These are phyloP conservation scores for Zizania latifolia DNA, from an alignment of 176 grass and related monocot species.

Conservation along the genomic window DNA sequence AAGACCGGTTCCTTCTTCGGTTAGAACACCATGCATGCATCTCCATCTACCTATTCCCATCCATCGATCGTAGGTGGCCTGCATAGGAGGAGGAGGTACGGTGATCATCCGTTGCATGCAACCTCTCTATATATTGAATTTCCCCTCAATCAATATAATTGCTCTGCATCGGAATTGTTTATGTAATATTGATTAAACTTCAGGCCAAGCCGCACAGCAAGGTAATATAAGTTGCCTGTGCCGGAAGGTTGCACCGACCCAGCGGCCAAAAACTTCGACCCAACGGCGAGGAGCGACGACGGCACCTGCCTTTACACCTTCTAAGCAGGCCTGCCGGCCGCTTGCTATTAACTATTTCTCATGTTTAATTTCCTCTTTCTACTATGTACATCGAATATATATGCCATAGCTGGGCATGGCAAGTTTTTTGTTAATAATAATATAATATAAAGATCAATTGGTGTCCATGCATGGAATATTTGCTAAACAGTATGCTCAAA, in stretches of 20 bases:
- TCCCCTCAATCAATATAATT: background rate
- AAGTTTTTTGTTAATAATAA: conserved; percentile 34
- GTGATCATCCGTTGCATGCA: too few relatives aligned
- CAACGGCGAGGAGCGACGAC: conserved; percentile 74
- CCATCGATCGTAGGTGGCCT: background rate
- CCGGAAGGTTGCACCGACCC: conserved; percentile 75
- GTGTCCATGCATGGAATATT: background rate
- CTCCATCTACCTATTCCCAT: background rate
- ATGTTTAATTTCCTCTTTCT: conserved; percentile 7
- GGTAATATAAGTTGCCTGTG: conserved; percentile 50
- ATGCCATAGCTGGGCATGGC: conserved; percentile 24
- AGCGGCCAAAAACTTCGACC: conserved; percentile 58
- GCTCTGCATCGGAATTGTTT: too few relatives aligned
- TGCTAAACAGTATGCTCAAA: background rate
- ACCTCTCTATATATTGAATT: background rate
- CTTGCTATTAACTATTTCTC: conserved; percentile 12
- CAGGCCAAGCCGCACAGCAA: conserved; percentile 73
- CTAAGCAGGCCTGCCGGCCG: conserved; percentile 5
- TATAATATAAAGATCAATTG: background rate
- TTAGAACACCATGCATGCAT: too few relatives aligned
- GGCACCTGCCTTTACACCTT: conserved; percentile 72
- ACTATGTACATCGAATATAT: conserved; percentile 25
- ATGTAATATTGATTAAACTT: conserved; percentile 1
- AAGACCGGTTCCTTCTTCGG: conserved; percentile 62
- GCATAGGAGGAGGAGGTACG: conserved; percentile 29